These are phyloP conservation scores for Penicillium turbatum DNA, from an alignment of 495 filamentous ascomycete genomes.

Conservation along the genomic window DNA sequence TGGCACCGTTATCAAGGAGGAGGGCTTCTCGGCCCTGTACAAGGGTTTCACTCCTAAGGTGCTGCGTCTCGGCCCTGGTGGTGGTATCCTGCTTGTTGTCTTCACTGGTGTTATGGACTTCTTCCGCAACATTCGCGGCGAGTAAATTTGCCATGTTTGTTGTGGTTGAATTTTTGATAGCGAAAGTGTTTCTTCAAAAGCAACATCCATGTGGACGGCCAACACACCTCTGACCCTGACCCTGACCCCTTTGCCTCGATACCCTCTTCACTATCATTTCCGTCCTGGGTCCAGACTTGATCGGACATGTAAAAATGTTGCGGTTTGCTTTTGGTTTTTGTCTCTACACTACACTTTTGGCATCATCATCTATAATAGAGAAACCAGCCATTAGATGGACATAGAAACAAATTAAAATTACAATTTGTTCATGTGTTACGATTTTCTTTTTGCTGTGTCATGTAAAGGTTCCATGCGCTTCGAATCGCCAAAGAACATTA, in stretches of 20 bases:
- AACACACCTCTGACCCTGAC: slow-evolving; percentile 1
- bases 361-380: neutral
- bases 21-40: slow-evolving; percentile 88
- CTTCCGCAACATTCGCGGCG: slow-evolving; percentile 56
- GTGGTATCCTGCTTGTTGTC: slow-evolving; percentile 88
- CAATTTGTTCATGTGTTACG: neutral
- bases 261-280: slow-evolving; percentile 4
- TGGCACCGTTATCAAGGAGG: slow-evolving; percentile 82
- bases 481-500: neutral
- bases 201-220: slow-evolving; percentile 3
- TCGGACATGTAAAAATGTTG: slow-evolving; percentile 1
- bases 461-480: no score
- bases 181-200: slow-evolving; percentile 8
- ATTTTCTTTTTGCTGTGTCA: no score
- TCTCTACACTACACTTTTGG: slow-evolving; percentile 1
- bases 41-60: slow-evolving; percentile 98
- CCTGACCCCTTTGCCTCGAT: slow-evolving; percentile 3
- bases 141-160: slow-evolving; percentile 13
- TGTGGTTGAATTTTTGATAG: slow-evolving; percentile 3
- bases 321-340: slow-evolving; percentile 1
- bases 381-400: slow-evolving; percentile 1
- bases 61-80: slow-evolving; percentile 78
- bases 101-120: slow-evolving; percentile 94
- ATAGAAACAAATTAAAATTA: slow-evolving; percentile 4
- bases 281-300: neutral